Evolutionary conservation across 768 basidiomycete genomes (phyloP), one percentile per base, ranked within the genome.

Genomic region (Tulasnella sp.): DNA sequence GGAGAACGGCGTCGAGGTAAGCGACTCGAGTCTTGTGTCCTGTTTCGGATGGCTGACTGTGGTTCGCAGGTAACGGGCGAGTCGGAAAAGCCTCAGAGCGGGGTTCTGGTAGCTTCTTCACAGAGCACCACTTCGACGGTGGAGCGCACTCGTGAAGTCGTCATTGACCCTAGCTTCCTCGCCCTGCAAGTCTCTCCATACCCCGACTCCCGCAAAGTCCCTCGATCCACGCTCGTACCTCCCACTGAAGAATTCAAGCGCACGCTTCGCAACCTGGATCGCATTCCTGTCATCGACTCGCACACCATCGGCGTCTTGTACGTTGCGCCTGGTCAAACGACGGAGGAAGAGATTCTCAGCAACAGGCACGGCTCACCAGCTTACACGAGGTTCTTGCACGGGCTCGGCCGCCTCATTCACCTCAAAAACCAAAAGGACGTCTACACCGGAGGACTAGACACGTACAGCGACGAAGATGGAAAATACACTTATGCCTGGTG

Each of bases 401-500:
- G 96, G 6, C 89, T 99, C 20, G 98, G 97, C 0, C 88, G 93
- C 74, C 88, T 99, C 80, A 95, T 98, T 85, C 91, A 94, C 82
- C 88, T 98, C 28, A 92, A 95, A 24, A 96, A 95, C 14, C 96
- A 97, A 85, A 89, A 93, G 14, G 96, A 97, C 84, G 92, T 99
- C 24, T 98, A 97, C 85, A 94, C 94, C 2, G 98, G 97, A 11
- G 95, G 96, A 4, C 89, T 99, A 37, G 93, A 96, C 84, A 92
- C 95, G 11, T 84, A 86, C 46, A 83, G 83, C 72, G 94, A 96
- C 81, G 91, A 94, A 83, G 96, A 99, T 84, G 98, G 98, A 20
- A 94, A 96, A 86, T 98, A 97, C 84, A 95, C 97, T 0, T 99
- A 99, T 84, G 96, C 97, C 0, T 99, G 97, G 97, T 98, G 97